Percentiles rank a stretch among this genome's conserved stretches.
These are phyloP conservation scores for Emmonsiellopsis sp. DNA, from an alignment of 2,329 filamentous ascomycete species.

Conservation along the genomic window DNA sequence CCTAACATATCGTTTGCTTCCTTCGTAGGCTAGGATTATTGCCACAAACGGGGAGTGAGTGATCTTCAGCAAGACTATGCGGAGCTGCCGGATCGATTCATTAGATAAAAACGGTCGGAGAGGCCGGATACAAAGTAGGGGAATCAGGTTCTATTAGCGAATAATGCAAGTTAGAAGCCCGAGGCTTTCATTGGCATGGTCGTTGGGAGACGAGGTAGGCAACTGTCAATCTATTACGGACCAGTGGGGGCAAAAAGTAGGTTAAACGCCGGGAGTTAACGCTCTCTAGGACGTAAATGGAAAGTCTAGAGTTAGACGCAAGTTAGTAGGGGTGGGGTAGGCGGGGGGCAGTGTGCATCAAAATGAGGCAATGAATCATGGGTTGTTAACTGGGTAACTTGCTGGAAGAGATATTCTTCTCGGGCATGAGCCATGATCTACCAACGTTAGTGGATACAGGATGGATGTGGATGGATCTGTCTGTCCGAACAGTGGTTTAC, in stretches of 20 bases:
- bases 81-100: conserved; percentile 43
- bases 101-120: conserved; percentile 48
- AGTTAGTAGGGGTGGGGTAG: conserved; percentile 1
- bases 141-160: conserved; percentile 45
- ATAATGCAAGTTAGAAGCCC: not conserved
- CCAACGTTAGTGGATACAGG: conserved; percentile 2
- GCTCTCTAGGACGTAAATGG: conserved; percentile 36
- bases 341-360: not conserved
- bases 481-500: conserved; percentile 12
- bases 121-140: conserved; percentile 47
- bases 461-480: conserved; percentile 1
- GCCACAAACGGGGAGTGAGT: conserved; percentile 50
- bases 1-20: conserved; percentile 21
- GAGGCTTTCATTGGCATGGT: not conserved
- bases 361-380: conserved; percentile 1
- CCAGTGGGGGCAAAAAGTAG: conserved; percentile 38
- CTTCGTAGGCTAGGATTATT: conserved; percentile 48
- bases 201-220: not conserved
- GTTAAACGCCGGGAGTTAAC: conserved; percentile 37
- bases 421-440: conserved; percentile 53
- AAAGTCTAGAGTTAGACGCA: conserved; percentile 20
- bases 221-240: conserved; percentile 18
- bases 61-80: conserved; percentile 49
- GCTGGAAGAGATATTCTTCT: conserved; percentile 55
- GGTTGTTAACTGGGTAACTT: conserved; percentile 12